Evolutionary conservation across 345 rosid genomes (phyloP), one percentile per base, ranked within the genome.

Genomic region (Rhizophora mangle): DNA sequence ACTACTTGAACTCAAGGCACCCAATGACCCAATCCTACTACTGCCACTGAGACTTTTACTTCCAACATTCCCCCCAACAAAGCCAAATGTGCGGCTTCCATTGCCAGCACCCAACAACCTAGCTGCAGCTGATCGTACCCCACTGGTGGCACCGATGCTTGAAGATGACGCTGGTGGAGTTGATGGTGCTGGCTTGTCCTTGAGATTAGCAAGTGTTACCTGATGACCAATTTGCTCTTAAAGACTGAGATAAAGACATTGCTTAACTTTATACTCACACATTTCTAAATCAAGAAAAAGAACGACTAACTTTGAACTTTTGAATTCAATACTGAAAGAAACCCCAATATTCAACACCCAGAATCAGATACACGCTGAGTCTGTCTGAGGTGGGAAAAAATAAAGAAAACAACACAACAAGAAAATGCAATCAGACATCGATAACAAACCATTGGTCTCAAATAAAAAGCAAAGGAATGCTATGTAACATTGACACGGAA

Each of bases 51-150:
- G 66, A 78, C 79, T 82, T 83, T 87, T 96, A 72, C 80, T 83
- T 62, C 99, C 97, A 70, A 96, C 97, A 85, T 88, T 92, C 59
- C 96, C 99, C 72, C 95, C 99, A 71, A 83, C 96, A 78, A 92
- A 96, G 79, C 93, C 77, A 73, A 90, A 91, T 1, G 97, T 78
- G 65, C 99, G 96, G 78, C 86, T 83, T 15, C 99, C 99, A 69
- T 92, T 96, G 64, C 98, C 80, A 20, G 86, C 73, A 39, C 99
- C 97, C 73, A 90, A 69, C 79, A 91, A 83, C 79, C 93, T 87
- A 1, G 93, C 93, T 59, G 98, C 97, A 59, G 96, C 98, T 61
- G 95, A 88, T 69, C 95, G 86, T 29, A 92, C 96, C 20, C 99
- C 99, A 36, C 90, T 85, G 75, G 87, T 82, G n/a, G 98, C 88